Base-by-base conservation (phyloP, 75 land plant genomes). In the Adiantum capillusveneris region DNA sequence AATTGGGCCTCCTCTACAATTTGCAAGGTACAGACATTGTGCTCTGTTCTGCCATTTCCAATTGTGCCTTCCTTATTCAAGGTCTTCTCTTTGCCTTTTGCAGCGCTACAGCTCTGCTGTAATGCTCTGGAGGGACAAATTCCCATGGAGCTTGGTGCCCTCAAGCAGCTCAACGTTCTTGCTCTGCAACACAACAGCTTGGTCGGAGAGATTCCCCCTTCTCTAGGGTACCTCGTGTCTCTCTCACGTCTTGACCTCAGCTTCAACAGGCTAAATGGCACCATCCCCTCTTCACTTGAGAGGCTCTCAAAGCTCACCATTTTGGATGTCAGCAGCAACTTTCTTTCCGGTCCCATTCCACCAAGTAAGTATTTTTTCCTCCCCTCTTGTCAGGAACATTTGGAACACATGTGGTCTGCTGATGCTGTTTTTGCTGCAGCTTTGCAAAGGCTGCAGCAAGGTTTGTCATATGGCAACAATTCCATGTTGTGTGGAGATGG, bases 61-160 rank as follows among this genome's bases (percentile, higher is more conserved):
- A 19, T 65, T 16, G 1, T 2, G 9, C 53, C 13, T 39, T 44
- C 1, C 25, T 34, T 13, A 19, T 45, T 25, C 44, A 28, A 56
- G 48, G 44, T 29, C 25, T 53, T 54, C 14, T 18, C 7, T 52
- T 53, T 41, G 57, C 21, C 49, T 46, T 46, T 20, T 46, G 59
- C 71, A 92, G 97, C 84, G 52, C 67, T 92, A 64, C 86, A 92
- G 80, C 80, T 92, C 0, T 82, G 89, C 60, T 85, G 76, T 57
- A 92, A 88, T 63, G 57, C 66, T 59, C 44, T 88, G 24, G 69
- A 55, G 1, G 90, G 94, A 0, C 69, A 68, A 65, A 81, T 88
- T 45, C 94, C 94, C 2, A 76, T 68, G 17, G 65, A 76, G 48
- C 54, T 88, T 21, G 86, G 86, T 0, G 53, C 31, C 12, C 24